Evolutionary conservation across 164 flowering plant species (phyloP).

Genomic region (Aristolochia fimbriata): DNA sequence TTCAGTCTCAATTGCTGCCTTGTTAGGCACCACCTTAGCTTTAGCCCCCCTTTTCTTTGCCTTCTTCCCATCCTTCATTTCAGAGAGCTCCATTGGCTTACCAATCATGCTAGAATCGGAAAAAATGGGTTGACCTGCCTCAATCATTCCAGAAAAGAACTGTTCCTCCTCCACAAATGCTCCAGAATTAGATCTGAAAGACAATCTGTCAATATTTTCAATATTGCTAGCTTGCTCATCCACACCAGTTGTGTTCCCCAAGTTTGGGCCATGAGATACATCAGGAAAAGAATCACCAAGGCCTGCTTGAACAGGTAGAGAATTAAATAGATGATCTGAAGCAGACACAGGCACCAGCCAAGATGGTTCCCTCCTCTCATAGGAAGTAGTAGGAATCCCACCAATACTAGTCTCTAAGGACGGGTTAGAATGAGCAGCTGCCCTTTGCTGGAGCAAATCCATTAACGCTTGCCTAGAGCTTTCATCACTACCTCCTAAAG

Average conservation of each 20-base stretch:
- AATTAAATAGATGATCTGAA: slow-evolving; percentile 24
- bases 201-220: slow-evolving; percentile 24
- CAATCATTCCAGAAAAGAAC: slow-evolving; percentile 18
- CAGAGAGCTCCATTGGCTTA: slow-evolving; percentile 22
- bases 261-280: slow-evolving; percentile 31
- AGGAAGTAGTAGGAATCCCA: slow-evolving; percentile 14
- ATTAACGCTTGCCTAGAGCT: slow-evolving; percentile 41
- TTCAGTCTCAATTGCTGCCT: slow-evolving; percentile 21
- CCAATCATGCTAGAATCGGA: slow-evolving; percentile 17
- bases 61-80: slow-evolving; percentile 23
- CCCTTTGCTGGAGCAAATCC: slow-evolving; percentile 51
- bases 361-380: slow-evolving; percentile 35
- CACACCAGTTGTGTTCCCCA: slow-evolving; percentile 18
- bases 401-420: slow-evolving; percentile 27
- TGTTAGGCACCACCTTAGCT: slow-evolving; percentile 23
- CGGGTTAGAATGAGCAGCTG: slow-evolving; percentile 26
- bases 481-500: slow-evolving; percentile 30
- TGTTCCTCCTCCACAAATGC: slow-evolving; percentile 23
- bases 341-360: slow-evolving; percentile 33
- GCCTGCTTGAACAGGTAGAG: slow-evolving; percentile 31
- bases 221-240: slow-evolving; percentile 21
- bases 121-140: slow-evolving; percentile 14
- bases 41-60: slow-evolving; percentile 27
- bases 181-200: slow-evolving; percentile 25
- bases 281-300: slow-evolving; percentile 23